Conservation (phyloP, 768 basidiomycete species). For the Suillus ampliporus region DNA sequence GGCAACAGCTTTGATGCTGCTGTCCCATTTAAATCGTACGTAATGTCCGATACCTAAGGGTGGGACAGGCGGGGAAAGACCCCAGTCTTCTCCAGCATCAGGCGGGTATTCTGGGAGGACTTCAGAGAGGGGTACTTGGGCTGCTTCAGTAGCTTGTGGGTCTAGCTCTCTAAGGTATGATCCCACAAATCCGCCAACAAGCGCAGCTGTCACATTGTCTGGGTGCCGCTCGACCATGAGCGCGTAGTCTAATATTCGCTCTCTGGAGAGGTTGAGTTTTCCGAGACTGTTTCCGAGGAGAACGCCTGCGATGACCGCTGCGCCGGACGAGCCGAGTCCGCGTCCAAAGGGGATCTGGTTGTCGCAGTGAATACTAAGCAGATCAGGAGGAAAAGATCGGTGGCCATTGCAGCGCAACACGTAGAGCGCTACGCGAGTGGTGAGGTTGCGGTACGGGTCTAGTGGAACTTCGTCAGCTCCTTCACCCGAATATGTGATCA, state of each 20-base stretch:
- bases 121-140: constrained; percentile 91
- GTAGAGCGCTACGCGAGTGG: constrained; percentile 96
- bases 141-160: constrained; percentile 76
- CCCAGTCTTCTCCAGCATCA: constrained; percentile 93
- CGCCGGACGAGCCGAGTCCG: constrained; percentile 95
- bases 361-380: constrained; percentile 70
- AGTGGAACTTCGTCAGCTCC: constrained; percentile 91
- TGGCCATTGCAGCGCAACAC: constrained; percentile 88
- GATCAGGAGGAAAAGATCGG: constrained; percentile 72
- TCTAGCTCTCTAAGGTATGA: constrained; percentile 93
- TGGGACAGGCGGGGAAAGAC: constrained; percentile 82
- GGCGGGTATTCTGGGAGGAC: constrained; percentile 95
- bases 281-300: constrained; percentile 88
- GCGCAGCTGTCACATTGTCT: constrained; percentile 97
- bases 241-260: constrained; percentile 90
- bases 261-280: constrained; percentile 64
- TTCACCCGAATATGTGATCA: constrained; percentile 81
- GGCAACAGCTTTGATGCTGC: constrained; percentile 86
- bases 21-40: constrained; percentile 85
- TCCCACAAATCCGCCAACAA: constrained; percentile 97
- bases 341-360: constrained; percentile 98
- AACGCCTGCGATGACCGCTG: constrained; percentile 96
- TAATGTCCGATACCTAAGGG: constrained; percentile 93
- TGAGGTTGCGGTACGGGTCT: constrained; percentile 94
- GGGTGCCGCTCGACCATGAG: constrained; percentile 99